Conservation (phyloP, 257 asterid genomes). For the Solanum chilense region DNA sequence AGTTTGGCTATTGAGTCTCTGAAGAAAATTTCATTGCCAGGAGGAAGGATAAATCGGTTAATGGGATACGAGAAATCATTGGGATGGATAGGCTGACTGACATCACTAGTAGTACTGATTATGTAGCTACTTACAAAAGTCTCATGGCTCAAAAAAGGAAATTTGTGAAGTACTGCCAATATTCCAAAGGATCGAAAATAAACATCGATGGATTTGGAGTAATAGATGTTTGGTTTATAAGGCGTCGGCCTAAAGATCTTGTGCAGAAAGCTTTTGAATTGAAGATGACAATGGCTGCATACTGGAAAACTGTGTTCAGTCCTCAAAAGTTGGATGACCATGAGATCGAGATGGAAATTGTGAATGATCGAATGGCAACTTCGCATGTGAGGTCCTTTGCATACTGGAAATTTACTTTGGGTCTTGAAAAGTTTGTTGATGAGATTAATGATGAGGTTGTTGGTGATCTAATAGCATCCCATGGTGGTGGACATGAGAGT, state of each 20-base stretch:
- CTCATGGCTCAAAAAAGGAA: neutral
- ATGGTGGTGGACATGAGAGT: neutral
- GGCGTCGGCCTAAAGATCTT: neutral
- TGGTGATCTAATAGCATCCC: neutral
- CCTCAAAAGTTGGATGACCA: neutral
- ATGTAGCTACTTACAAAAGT: neutral
- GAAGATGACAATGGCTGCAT: slow-evolving; percentile 14
- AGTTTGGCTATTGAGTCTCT: slow-evolving; percentile 12
- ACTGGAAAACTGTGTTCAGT: slow-evolving; percentile 12
- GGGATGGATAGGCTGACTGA: slow-evolving; percentile 4
- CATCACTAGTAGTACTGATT: slow-evolving; percentile 4
- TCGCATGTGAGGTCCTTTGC: neutral
- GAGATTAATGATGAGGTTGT: slow-evolving; percentile 13
- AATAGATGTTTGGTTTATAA: neutral
- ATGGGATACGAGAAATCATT: slow-evolving; percentile 3
- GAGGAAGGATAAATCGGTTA: slow-evolving; percentile 1
- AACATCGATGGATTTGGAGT: slow-evolving; percentile 4
- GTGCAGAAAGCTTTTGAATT: slow-evolving; percentile 16
- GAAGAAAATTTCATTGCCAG: slow-evolving; percentile 8
- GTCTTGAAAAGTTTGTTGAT: slow-evolving; percentile 8
- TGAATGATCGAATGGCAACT: neutral
- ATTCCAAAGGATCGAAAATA: neutral
- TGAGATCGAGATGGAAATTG: slow-evolving; percentile 1
- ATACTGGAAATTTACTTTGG: neutral
- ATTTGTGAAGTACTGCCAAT: neutral